phyloP scores from a whole-genome alignment of 1,284 basidiomycete genomes.

The Ceratobasidium sp. region DNA sequence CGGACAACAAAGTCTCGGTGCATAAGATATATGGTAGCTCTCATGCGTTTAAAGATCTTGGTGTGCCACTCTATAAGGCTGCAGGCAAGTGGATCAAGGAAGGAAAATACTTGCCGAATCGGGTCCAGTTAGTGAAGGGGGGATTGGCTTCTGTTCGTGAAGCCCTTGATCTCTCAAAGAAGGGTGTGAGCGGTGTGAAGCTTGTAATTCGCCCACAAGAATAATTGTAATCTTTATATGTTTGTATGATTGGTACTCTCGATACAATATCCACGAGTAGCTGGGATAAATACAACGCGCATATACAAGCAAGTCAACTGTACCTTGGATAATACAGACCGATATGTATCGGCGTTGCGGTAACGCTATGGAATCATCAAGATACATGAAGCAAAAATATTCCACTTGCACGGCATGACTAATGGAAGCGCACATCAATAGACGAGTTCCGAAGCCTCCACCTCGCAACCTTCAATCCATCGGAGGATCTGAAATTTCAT shows the following conservation, averaged over 20 bases:
- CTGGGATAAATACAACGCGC: too few relatives aligned
- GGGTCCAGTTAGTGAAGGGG: conserved; percentile 18
- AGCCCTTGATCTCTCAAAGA: conserved; percentile 31
- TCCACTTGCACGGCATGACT: too few relatives aligned
- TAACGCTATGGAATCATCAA: too few relatives aligned
- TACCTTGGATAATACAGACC: neutral
- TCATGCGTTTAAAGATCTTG: neutral
- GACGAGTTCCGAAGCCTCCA: too few relatives aligned
- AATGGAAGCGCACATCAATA: too few relatives aligned
- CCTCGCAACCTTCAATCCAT: too few relatives aligned
- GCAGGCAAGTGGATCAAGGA: conserved; percentile 22
- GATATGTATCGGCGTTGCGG: too few relatives aligned
- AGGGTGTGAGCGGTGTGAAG: conserved; percentile 47
- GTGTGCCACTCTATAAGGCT: conserved; percentile 2
- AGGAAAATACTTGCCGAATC: conserved; percentile 11
- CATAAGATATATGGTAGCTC: conserved; percentile 8
- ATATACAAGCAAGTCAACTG: neutral
- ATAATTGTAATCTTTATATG: neutral
- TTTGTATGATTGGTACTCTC: too few relatives aligned
- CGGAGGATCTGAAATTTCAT: too few relatives aligned
- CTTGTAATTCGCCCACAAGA: conserved; percentile 42
- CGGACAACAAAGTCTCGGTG: conserved; percentile 9
- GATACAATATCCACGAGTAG: too few relatives aligned
- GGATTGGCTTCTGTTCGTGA: conserved; percentile 31
- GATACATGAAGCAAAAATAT: too few relatives aligned